Evolutionary conservation across 805 yeast species (phyloP).

Genomic region (Ogataea trehalophila): DNA sequence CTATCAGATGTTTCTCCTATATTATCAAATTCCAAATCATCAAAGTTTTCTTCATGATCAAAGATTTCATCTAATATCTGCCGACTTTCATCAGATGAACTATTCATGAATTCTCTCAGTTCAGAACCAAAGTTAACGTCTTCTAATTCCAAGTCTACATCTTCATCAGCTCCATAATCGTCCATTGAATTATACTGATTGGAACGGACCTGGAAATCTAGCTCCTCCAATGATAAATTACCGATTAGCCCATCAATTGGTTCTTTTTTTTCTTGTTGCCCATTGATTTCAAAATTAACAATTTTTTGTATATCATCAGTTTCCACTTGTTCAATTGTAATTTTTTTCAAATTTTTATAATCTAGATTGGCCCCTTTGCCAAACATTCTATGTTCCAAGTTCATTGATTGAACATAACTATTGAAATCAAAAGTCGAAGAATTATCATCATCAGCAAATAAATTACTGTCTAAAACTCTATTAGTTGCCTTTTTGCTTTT

Average conservation of each 20-base stretch:
- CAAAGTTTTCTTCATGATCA: constrained; percentile 15
- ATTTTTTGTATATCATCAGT: constrained; percentile 3
- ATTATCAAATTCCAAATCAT: constrained; percentile 19
- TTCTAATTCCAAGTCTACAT: constrained; percentile 3
- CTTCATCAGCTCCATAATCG: constrained; percentile 13
- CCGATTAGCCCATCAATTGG: constrained; percentile 25
- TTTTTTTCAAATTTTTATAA: constrained; percentile 18
- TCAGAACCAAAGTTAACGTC: constrained; percentile 19
- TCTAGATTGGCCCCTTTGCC: constrained; percentile 15
- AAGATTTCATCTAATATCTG: constrained; percentile 18
- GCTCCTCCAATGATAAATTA: constrained; percentile 27
- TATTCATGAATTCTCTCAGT: constrained; percentile 14
- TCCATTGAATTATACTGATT: constrained; percentile 10
- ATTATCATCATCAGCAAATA: neutral
- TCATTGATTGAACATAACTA: constrained; percentile 19
- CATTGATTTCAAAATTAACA: constrained; percentile 4
- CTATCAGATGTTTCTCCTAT: constrained; percentile 2
- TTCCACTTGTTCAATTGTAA: constrained; percentile 11
- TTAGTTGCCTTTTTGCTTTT: too few species aligned
- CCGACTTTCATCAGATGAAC: constrained; percentile 12
- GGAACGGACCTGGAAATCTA: constrained; percentile 34
- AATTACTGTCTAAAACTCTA: neutral
- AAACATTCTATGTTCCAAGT: constrained; percentile 10
- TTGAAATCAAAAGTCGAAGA: constrained; percentile 22
- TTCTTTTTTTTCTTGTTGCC: constrained; percentile 7